These are phyloP conservation scores for Tinospora cordifolia DNA, from an alignment of 164 flowering plant species.

Conservation along the genomic window DNA sequence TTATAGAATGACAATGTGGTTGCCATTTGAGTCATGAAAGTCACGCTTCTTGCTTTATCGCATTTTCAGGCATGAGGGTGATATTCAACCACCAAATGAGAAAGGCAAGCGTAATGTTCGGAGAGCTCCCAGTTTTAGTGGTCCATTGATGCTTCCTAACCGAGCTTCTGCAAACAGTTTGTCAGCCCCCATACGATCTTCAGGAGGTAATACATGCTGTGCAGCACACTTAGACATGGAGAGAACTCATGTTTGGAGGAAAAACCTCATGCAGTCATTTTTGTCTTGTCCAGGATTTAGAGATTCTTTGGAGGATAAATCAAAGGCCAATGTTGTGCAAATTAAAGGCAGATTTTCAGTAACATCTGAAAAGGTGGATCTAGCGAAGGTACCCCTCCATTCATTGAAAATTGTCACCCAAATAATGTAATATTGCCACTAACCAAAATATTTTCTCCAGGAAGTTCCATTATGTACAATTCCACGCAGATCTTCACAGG, in stretches of 20 bases:
- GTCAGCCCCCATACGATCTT: slow-evolving; percentile 93
- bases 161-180: slow-evolving; percentile 96
- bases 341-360: slow-evolving; percentile 95
- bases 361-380: slow-evolving; percentile 91
- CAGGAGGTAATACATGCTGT: slow-evolving; percentile 53
- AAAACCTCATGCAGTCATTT: slow-evolving; percentile 1
- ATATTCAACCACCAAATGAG: slow-evolving; percentile 40
- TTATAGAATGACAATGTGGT: not conserved
- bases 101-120: slow-evolving; percentile 41
- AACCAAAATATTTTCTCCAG: slow-evolving; percentile 33
- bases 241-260: not conserved
- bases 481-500: slow-evolving; percentile 66
- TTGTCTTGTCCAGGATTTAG: slow-evolving; percentile 45
- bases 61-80: slow-evolving; percentile 52
- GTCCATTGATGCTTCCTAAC: slow-evolving; percentile 89
- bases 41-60: slow-evolving; percentile 8
- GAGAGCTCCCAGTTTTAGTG: slow-evolving; percentile 77
- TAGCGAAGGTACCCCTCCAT: slow-evolving; percentile 59
- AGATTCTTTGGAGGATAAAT: slow-evolving; percentile 85
- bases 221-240: not conserved
- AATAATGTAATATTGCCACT: slow-evolving; percentile 17
- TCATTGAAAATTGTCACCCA: slow-evolving; percentile 12
- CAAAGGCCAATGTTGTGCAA: slow-evolving; percentile 83
- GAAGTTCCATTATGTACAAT: slow-evolving; percentile 66
- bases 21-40: too few species aligned